Percentiles rank a stretch among this genome's conserved stretches.
These are phyloP conservation scores for Emmonsiellopsis sp. DNA, from an alignment of 2,329 filamentous ascomycete species.

Conservation along the genomic window DNA sequence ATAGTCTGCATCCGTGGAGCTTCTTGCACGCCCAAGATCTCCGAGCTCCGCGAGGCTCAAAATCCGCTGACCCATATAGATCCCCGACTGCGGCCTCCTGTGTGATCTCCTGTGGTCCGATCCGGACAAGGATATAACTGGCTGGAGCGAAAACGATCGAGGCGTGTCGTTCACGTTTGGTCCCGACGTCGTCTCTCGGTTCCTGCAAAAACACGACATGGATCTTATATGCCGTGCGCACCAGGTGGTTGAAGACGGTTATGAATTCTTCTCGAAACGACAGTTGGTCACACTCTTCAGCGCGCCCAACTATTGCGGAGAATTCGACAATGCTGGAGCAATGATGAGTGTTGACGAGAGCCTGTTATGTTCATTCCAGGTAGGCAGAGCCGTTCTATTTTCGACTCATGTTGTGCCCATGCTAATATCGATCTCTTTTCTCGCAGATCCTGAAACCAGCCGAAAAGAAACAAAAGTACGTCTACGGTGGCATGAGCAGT, in stretches of 20 bases:
- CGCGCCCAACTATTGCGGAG: conserved; percentile 97
- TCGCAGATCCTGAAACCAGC: conserved; percentile 91
- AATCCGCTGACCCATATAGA: conserved; percentile 51
- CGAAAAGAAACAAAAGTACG: conserved; percentile 99
- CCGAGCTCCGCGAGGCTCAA: conserved; percentile 21
- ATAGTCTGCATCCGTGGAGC: conserved; percentile 4
- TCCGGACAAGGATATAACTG: conserved; percentile 97
- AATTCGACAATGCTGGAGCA: conserved; percentile 97
- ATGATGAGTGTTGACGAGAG: conserved; percentile 99
- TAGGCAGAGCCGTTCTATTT: conserved; percentile 31
- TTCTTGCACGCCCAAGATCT: conserved; percentile 4
- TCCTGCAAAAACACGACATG: conserved; percentile 99
- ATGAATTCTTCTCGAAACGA: conserved; percentile 99
- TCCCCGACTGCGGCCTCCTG: conserved; percentile 92
- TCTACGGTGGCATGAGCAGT: conserved; percentile 63
- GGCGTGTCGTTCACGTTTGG: conserved; percentile 98
- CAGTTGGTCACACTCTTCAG: conserved; percentile 96
- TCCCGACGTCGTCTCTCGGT: conserved; percentile 91
- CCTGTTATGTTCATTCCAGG: conserved; percentile 97
- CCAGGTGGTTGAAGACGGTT: conserved; percentile 97
- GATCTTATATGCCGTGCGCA: conserved; percentile 97
- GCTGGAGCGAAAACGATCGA: conserved; percentile 98
- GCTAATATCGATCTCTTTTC: conserved; percentile 12
- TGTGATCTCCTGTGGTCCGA: conserved; percentile 98
- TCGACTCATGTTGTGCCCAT: background rate